phyloP scores from a whole-genome alignment of 106 monocot species.

The Acanthochlamys bracteata region DNA sequence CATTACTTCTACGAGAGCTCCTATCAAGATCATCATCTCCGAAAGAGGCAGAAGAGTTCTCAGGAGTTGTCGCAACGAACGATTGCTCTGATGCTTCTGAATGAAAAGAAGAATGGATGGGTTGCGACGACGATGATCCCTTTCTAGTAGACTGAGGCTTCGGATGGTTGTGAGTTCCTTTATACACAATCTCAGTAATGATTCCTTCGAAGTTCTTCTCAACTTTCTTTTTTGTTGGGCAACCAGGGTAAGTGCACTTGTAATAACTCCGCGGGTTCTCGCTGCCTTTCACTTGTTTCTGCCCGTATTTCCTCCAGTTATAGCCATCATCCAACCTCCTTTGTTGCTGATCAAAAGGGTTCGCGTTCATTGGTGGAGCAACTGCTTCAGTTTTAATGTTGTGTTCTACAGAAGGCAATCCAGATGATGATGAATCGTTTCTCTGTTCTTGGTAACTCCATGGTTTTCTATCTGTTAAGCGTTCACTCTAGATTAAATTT shows the following conservation, averaged over 20 bases:
- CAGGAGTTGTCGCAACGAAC: conserved; percentile 26
- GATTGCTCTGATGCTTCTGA: conserved; percentile 19
- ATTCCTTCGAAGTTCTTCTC: conserved; percentile 43
- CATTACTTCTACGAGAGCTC: conserved; percentile 18
- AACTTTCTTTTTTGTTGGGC: conserved; percentile 52
- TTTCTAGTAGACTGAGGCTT: conserved; percentile 53
- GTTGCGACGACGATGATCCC: conserved; percentile 28
- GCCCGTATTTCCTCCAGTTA: conserved; percentile 66
- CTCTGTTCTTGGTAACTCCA: conserved; percentile 14
- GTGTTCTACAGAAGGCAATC: not conserved
- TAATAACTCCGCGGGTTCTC: conserved; percentile 54
- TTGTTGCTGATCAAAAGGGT: not conserved
- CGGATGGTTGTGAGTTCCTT: conserved; percentile 43
- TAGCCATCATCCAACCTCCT: conserved; percentile 49
- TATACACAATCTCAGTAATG: conserved; percentile 50
- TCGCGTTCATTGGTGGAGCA: not conserved
- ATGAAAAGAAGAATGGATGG: conserved; percentile 6
- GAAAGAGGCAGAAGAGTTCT: conserved; percentile 53
- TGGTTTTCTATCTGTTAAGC: conserved; percentile 6
- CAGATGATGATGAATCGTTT: not conserved
- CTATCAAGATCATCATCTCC: conserved; percentile 38
- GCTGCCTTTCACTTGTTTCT: conserved; percentile 57
- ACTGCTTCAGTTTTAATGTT: not conserved
- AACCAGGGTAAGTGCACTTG: conserved; percentile 47
- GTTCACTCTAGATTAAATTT: conserved; percentile 3